phyloP scores from a whole-genome alignment of 176 grass and related monocot genomes.

The Juncus effusus region DNA sequence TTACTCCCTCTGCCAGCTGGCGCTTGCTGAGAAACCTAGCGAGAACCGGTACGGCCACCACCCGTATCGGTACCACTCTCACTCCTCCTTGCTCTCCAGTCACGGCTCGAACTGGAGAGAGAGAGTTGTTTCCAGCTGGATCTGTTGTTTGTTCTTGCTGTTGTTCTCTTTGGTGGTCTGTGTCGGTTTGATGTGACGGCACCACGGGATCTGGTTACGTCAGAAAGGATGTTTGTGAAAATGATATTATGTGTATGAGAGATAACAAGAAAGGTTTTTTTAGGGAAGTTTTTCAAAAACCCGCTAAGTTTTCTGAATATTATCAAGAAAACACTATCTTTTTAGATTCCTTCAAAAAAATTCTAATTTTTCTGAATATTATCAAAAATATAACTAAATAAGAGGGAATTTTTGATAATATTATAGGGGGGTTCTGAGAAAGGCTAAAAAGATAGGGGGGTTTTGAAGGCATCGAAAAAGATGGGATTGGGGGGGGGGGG shows the following conservation, averaged over 20 bases:
- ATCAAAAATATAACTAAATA: no score
- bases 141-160: conserved; percentile 49
- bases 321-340: no score
- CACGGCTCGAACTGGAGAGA: conserved; percentile 42
- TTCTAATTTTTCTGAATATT: no score
- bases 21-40: conserved; percentile 36
- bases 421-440: no score
- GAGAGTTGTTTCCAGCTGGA: conserved; percentile 42
- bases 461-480: no score
- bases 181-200: conserved; percentile 47
- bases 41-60: conserved; percentile 65
- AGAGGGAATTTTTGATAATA: no score
- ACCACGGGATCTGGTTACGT: conserved; percentile 47
- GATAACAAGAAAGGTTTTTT: not conserved
- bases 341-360: no score
- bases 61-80: conserved; percentile 58
- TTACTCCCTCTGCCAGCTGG: conserved; percentile 32
- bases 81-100: conserved; percentile 68
- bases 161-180: conserved; percentile 42
- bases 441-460: no score
- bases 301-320: no score
- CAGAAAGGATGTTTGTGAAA: conserved; percentile 4
- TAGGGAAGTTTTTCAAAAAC: no score
- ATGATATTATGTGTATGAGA: conserved; percentile 7
- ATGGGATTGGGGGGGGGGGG: no score